These are phyloP conservation scores for Suillus bovinus DNA, from an alignment of 768 basidiomycete genomes.

Conservation along the genomic window DNA sequence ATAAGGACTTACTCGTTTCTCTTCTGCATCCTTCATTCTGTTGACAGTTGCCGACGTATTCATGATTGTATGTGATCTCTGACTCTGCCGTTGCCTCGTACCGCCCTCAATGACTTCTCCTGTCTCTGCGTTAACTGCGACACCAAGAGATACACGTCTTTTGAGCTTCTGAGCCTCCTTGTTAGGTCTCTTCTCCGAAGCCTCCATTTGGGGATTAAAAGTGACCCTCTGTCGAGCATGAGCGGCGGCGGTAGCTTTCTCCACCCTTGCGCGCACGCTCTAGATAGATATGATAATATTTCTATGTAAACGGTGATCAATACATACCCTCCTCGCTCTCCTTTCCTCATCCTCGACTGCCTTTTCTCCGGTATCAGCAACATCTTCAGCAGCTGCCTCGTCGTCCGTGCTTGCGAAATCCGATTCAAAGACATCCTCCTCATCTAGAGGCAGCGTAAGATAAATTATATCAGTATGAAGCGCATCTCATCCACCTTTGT, in stretches of 20 bases:
- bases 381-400: conserved; percentile 50
- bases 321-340: conserved; percentile 31
- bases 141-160: conserved; percentile 55
- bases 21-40: conserved; percentile 63
- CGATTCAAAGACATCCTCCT: conserved; percentile 79
- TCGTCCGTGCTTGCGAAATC: conserved; percentile 89
- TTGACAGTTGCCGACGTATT: conserved; percentile 68
- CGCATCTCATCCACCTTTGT: conserved; percentile 48
- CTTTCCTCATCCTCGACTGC: conserved; percentile 62
- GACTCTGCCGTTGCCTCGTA: conserved; percentile 52
- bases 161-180: conserved; percentile 29
- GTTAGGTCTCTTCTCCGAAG: conserved; percentile 30
- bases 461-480: background rate
- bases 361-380: conserved; percentile 57
- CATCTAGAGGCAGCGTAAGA: conserved; percentile 47
- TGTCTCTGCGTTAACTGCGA: conserved; percentile 58
- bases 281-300: conserved; percentile 25
- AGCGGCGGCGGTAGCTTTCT: conserved; percentile 64
- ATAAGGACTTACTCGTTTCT: conserved; percentile 48
- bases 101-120: conserved; percentile 50
- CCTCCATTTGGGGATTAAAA: conserved; percentile 56
- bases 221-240: conserved; percentile 67
- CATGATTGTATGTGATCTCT: conserved; percentile 66
- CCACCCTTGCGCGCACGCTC: conserved; percentile 56
- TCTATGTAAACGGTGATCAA: background rate